Percentiles rank a stretch among this genome's conserved stretches.
Conservation (phyloP, 371 early-diverging fungal species). For the Chytridium lagenaria region DNA sequence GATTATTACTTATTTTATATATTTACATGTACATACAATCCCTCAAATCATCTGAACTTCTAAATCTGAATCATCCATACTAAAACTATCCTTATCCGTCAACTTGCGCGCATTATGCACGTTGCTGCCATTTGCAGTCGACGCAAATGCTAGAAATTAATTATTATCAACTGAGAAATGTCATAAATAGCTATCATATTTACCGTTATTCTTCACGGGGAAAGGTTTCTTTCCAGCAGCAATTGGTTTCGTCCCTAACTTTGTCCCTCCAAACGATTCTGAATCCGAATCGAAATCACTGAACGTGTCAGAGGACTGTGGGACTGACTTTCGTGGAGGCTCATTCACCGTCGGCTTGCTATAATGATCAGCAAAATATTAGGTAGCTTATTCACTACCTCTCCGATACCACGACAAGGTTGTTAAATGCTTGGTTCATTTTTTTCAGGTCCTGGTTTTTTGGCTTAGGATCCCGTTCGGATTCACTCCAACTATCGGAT, state of each 20-base stretch:
- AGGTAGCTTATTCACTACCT: no score
- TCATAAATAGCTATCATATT: no score
- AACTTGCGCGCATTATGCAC: background rate
- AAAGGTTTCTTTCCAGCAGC: no score
- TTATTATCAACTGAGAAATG: no score
- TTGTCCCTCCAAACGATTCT: slow-evolving; percentile 20
- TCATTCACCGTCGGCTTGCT: no score
- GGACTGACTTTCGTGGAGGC: background rate
- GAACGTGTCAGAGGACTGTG: background rate
- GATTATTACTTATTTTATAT: no score
- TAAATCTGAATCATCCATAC: background rate
- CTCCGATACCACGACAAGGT: background rate
- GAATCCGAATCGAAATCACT: slow-evolving; percentile 25
- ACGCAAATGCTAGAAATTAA: background rate
- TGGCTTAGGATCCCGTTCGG: background rate
- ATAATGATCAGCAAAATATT: no score
- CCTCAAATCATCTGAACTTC: background rate
- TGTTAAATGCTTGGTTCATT: background rate
- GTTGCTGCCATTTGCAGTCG: background rate
- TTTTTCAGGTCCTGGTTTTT: background rate
- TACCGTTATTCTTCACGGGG: no score
- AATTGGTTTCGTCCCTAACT: background rate
- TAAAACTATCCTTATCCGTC: background rate
- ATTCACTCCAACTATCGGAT: slow-evolving; percentile 4
- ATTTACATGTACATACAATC: no score